A percentile compares a stretch with the other conserved stretches of the same genome.
These are phyloP conservation scores for Lachnellula cervina DNA, from an alignment of 2,329 filamentous ascomycete genomes.

Conservation along the genomic window DNA sequence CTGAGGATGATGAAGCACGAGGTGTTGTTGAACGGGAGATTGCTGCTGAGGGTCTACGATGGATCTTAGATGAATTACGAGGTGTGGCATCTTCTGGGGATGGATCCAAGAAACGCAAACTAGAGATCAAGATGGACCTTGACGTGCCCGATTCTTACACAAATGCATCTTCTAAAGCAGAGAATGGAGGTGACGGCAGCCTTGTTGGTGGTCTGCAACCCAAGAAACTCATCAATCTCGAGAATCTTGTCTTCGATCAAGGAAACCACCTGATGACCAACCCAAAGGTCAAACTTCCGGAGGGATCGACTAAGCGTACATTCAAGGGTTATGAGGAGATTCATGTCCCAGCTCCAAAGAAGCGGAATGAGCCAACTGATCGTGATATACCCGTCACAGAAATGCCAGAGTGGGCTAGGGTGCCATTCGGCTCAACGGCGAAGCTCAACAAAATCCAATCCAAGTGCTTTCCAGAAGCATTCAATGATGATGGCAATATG, in stretches of 20 bases:
- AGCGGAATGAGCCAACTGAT: slow-evolving; percentile 75
- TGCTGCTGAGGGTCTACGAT: slow-evolving; percentile 77
- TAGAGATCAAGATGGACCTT: slow-evolving; percentile 95
- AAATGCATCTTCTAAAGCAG: slow-evolving; percentile 42
- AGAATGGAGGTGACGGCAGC: slow-evolving; percentile 57
- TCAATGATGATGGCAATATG: slow-evolving; percentile 94
- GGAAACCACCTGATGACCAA: slow-evolving; percentile 99
- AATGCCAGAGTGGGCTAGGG: slow-evolving; percentile 86
- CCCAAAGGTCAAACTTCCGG: slow-evolving; percentile 85
- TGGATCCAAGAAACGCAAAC: slow-evolving; percentile 54
- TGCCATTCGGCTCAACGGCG: slow-evolving; percentile 79
- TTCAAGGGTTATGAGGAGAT: slow-evolving; percentile 99
- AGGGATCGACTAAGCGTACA: slow-evolving; percentile 88
- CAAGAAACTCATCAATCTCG: slow-evolving; percentile 81
- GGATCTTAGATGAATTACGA: slow-evolving; percentile 82
- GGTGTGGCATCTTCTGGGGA: slow-evolving; percentile 61
- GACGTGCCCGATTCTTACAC: slow-evolving; percentile 63
- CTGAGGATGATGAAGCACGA: slow-evolving; percentile 73
- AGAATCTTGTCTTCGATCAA: slow-evolving; percentile 95
- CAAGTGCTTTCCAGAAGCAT: slow-evolving; percentile 85
- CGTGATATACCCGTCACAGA: slow-evolving; percentile 77
- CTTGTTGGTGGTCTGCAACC: slow-evolving; percentile 82
- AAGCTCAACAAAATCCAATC: slow-evolving; percentile 94
- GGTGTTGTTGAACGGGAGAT: slow-evolving; percentile 83
- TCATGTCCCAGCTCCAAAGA: slow-evolving; percentile 89